Base-by-base conservation (phyloP, 257 asterid species). In the Nicotiana sylvestris region DNA sequence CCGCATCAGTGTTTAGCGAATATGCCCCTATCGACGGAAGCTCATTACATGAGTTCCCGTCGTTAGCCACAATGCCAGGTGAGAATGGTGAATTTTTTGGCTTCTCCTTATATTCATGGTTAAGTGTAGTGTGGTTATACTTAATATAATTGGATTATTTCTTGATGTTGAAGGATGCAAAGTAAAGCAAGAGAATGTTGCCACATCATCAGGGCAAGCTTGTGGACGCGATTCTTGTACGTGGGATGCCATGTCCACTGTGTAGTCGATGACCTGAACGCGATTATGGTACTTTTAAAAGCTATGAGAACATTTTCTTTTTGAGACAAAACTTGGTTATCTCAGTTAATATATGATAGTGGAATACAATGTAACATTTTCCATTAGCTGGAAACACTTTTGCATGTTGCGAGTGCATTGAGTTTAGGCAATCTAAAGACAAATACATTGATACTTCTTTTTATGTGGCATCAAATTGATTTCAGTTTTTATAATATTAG, bases 31-130 rank as follows among this genome's bases (percentile, higher is more conserved):
- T 83, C 37, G 83, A 83, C 77, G 87, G 86, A 84, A 86, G 77
- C 65, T 87, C 92, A 61, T 74, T 87, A 61, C 93, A 89, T 49
- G 93, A 90, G 58, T 85, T 77, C 64, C 86, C 80, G 21, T 67
- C 85, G 58, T 64, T 69, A 4, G 88, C 74, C 61, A 76, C 87
- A 43, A 35, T 83, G 39, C 84, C 87, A 88, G 92, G 92, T 92
- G 29, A 58, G 87, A 78, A 78, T 85, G 21, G 21, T 81, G 21
- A 69, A 10, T 8, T 37, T 29, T 10, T 53, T 53, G 57, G 15
- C 64, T 27, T 3, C 46, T 74, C 46, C 64, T 49, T 74, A 30
- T 74, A 15, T 74, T 9, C 64, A 51, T 27, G 27, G 9, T 29
- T 13, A 74, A 74, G 4, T 74, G 27, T 49, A 74, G 4, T 74